phyloP scores from a whole-genome alignment of 495 filamentous ascomycete genomes.

The Sporormia fimetaria region DNA sequence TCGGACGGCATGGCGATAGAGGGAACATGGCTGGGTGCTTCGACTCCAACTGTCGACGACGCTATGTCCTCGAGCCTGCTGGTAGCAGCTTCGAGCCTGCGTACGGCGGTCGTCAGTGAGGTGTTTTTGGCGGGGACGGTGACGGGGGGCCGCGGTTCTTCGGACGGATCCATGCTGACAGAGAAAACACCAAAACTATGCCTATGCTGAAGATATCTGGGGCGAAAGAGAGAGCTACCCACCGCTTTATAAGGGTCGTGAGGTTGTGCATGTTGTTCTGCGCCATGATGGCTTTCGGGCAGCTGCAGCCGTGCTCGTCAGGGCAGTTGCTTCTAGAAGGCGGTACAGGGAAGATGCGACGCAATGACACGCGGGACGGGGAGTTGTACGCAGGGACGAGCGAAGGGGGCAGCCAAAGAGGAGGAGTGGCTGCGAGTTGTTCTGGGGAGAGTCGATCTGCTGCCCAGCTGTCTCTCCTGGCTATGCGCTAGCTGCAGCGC shows the following conservation, averaged over 20 bases:
- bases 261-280: slow-evolving; percentile 82
- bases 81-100: slow-evolving; percentile 95
- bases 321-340: slow-evolving; percentile 5
- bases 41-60: slow-evolving; percentile 44
- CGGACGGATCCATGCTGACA: too few species aligned
- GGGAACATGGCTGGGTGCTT: slow-evolving; percentile 10
- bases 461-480: too few species aligned
- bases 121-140: slow-evolving; percentile 6
- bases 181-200: too few species aligned
- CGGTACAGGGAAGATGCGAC: background rate
- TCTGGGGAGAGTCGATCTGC: too few species aligned
- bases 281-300: slow-evolving; percentile 35
- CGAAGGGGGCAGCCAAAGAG: too few species aligned
- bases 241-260: slow-evolving; percentile 97
- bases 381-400: too few species aligned
- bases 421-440: too few species aligned
- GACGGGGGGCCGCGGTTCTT: slow-evolving; percentile 1
- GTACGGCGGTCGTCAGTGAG: slow-evolving; percentile 36
- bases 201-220: too few species aligned
- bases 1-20: background rate
- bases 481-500: too few species aligned
- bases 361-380: background rate
- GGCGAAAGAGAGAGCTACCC: slow-evolving; percentile 31
- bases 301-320: slow-evolving; percentile 10
- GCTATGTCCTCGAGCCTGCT: slow-evolving; percentile 94